Percentiles rank a stretch among this genome's conserved stretches.
Conservation (phyloP, 176 grass and related monocot species). For the Rhynchospora tenuis region DNA sequence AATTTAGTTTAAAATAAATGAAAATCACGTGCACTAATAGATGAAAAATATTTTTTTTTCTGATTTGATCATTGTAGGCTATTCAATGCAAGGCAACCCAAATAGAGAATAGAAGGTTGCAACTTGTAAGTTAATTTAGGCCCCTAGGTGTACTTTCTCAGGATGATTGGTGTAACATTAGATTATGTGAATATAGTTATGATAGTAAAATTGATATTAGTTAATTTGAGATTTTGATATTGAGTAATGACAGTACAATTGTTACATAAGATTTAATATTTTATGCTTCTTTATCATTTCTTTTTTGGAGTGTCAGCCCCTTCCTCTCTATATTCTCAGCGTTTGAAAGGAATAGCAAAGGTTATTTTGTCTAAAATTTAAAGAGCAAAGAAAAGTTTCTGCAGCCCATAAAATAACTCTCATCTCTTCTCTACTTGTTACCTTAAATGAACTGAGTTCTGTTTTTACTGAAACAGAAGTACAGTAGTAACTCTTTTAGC, state of each 20-base stretch:
- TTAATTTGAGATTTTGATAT: background rate
- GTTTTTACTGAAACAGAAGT: background rate
- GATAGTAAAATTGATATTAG: background rate
- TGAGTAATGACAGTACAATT: background rate
- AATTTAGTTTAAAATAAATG: background rate
- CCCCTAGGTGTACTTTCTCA: background rate
- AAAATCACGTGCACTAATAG: background rate
- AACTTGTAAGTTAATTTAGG: too few species aligned
- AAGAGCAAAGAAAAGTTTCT: background rate
- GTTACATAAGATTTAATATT: background rate
- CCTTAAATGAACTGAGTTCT: background rate
- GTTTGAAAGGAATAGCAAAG: background rate
- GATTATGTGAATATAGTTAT: constrained; percentile 2
- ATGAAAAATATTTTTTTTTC: background rate
- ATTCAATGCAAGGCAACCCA: background rate
- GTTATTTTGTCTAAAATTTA: background rate
- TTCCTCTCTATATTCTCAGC: too few species aligned
- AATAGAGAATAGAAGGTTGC: background rate
- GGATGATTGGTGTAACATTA: constrained; percentile 1
- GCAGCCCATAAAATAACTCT: background rate
- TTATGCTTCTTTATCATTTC: background rate
- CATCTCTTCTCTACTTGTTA: background rate
- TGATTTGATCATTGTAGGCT: constrained; percentile 1
- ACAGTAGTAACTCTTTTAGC: background rate
- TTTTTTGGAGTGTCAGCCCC: too few species aligned